Conservation (phyloP, 805 yeast genomes). For the Metschnikowia henanensis region DNA sequence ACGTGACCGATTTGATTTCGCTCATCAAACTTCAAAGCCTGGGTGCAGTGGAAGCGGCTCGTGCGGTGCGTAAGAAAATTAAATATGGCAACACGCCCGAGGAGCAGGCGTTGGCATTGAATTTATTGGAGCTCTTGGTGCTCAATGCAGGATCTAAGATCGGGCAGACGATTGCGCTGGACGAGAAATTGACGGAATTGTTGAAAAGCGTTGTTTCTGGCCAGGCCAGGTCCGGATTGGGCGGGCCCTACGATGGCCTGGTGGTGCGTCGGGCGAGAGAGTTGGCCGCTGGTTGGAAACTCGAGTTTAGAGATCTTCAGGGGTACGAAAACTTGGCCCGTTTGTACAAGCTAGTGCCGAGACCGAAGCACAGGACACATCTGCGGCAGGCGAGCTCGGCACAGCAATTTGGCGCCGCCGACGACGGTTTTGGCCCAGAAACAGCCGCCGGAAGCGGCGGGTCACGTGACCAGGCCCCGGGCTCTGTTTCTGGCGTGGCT, state of each 20-base stretch:
- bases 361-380: constrained; percentile 11
- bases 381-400: constrained; percentile 4
- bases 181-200: constrained; percentile 64
- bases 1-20: constrained; percentile 58
- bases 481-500: constrained; percentile 3
- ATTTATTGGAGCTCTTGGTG: constrained; percentile 36
- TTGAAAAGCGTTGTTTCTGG: constrained; percentile 51
- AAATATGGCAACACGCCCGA: constrained; percentile 70
- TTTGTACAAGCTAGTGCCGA: constrained; percentile 48
- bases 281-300: constrained; percentile 67
- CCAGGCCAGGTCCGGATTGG: constrained; percentile 30
- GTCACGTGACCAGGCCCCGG: constrained; percentile 6
- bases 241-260: constrained; percentile 36
- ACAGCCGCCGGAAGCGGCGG: background rate
- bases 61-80: constrained; percentile 84
- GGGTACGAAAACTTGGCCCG: constrained; percentile 50
- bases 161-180: constrained; percentile 55
- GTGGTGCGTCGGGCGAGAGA: constrained; percentile 49
- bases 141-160: constrained; percentile 44
- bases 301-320: constrained; percentile 49
- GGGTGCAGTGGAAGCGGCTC: constrained; percentile 73
- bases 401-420: background rate
- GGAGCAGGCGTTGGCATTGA: constrained; percentile 67
- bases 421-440: constrained; percentile 11
- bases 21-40: constrained; percentile 41